Evolutionary conservation across 345 rosid species (phyloP).

Genomic region (Excoecaria agallocha): DNA sequence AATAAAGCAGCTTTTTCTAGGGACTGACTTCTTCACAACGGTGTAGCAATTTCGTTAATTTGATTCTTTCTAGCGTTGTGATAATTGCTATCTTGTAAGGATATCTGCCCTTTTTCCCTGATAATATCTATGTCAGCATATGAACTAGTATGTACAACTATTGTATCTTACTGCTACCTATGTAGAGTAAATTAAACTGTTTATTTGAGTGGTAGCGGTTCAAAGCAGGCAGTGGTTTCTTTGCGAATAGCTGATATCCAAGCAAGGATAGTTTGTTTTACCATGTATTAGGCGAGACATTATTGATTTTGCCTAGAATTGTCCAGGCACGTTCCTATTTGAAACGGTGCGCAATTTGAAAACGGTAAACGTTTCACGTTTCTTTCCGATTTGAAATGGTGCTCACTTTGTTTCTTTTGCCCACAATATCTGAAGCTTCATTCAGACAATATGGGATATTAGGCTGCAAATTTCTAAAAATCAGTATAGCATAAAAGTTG

Average conservation of each 20-base stretch:
- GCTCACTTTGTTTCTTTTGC: neutral
- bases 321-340: neutral
- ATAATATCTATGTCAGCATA: neutral
- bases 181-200: neutral
- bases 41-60: neutral
- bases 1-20: constrained; percentile 5
- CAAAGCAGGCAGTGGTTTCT: constrained; percentile 2
- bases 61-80: neutral
- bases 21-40: neutral
- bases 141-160: neutral
- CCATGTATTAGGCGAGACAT: neutral
- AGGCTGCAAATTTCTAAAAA: no score
- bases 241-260: neutral
- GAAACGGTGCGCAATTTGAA: neutral
- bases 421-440: neutral
- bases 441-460: neutral
- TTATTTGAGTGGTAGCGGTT: neutral
- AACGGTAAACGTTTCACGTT: neutral
- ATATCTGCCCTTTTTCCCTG: neutral
- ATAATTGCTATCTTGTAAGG: constrained; percentile 2
- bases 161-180: neutral
- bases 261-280: neutral
- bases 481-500: no score
- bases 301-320: neutral
- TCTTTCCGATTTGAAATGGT: no score